A percentile compares a stretch with the other conserved stretches of the same genome.
These are phyloP conservation scores for Hypoxylon sp. DNA, from an alignment of 2,329 filamentous ascomycete species.

Conservation along the genomic window DNA sequence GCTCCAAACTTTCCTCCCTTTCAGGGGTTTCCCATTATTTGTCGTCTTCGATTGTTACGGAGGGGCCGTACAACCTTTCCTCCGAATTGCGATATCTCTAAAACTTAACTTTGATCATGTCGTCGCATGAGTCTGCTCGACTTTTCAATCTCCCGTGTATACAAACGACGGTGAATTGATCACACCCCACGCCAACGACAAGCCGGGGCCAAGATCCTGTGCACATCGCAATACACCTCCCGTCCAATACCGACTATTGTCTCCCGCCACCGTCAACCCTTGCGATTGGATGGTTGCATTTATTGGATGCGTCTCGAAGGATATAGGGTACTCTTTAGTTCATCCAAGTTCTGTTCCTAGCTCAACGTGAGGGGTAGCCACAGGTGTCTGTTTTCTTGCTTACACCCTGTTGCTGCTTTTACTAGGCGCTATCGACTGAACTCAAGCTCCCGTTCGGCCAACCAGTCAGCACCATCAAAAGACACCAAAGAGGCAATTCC, in stretches of 20 bases:
- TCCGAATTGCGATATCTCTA: slow-evolving; percentile 14
- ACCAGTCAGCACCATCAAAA: slow-evolving; percentile 40
- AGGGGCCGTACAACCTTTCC: slow-evolving; percentile 32
- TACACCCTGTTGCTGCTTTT: slow-evolving; percentile 27
- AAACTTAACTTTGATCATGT: slow-evolving; percentile 31
- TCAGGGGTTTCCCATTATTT: slow-evolving; percentile 33
- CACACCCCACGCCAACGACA: slow-evolving; percentile 32
- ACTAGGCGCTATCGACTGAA: slow-evolving; percentile 36
- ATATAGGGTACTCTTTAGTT: slow-evolving; percentile 24
- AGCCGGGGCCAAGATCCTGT: slow-evolving; percentile 37
- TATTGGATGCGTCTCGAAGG: slow-evolving; percentile 25
- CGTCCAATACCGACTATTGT: slow-evolving; percentile 46
- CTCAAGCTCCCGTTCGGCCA: slow-evolving; percentile 37
- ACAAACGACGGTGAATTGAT: slow-evolving; percentile 20
- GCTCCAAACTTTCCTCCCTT: slow-evolving; percentile 38
- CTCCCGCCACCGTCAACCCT: slow-evolving; percentile 39
- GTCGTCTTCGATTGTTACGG: slow-evolving; percentile 15
- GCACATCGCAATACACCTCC: slow-evolving; percentile 44
- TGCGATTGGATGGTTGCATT: slow-evolving; percentile 50
- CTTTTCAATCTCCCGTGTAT: neutral
- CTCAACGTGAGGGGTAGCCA: slow-evolving; percentile 39
- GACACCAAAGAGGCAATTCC: slow-evolving; percentile 45
- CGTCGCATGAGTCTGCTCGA: slow-evolving; percentile 19
- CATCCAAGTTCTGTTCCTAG: slow-evolving; percentile 29
- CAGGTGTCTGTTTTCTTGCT: slow-evolving; percentile 27